phyloP scores from a whole-genome alignment of 148 eudicot species.

The Beta vulgaris region DNA sequence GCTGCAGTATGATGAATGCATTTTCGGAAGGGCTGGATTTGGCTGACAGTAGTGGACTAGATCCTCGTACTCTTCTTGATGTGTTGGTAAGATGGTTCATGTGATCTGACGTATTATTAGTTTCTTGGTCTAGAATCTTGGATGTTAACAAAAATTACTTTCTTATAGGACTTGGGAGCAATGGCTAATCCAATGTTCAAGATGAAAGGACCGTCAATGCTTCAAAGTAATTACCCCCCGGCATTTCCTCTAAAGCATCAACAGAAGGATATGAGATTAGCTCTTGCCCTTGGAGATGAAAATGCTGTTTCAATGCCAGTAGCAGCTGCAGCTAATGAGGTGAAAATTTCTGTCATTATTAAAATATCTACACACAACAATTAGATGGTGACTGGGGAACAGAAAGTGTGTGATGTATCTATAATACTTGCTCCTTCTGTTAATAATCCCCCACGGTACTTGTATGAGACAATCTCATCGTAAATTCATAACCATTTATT shows the following conservation, averaged over 20 bases:
- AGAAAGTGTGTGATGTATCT: background rate
- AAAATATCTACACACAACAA: background rate
- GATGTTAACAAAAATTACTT: slow-evolving; percentile 18
- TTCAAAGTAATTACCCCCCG: slow-evolving; percentile 65
- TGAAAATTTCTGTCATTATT: slow-evolving; percentile 19
- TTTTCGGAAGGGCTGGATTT: slow-evolving; percentile 89
- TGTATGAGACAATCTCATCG: too few relatives aligned
- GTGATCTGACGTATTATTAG: background rate
- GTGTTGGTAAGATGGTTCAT: slow-evolving; percentile 60
- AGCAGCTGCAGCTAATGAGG: slow-evolving; percentile 98
- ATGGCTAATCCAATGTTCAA: slow-evolving; percentile 96
- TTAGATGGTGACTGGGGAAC: background rate
- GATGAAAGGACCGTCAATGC: slow-evolving; percentile 93
- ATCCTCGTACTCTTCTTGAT: slow-evolving; percentile 75
- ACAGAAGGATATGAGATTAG: slow-evolving; percentile 98
- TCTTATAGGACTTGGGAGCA: slow-evolving; percentile 79
- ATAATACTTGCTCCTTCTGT: too few relatives aligned
- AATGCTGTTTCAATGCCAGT: slow-evolving; percentile 89
- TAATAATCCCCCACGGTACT: too few relatives aligned
- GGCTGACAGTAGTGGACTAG: slow-evolving; percentile 84
- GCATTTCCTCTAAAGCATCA: slow-evolving; percentile 98
- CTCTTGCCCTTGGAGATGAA: slow-evolving; percentile 92
- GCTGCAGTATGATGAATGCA: slow-evolving; percentile 90
- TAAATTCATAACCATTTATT: too few relatives aligned
- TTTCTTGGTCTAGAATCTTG: background rate